A percentile compares a stretch with the other conserved stretches of the same genome.
Conservation (phyloP, 2,329 filamentous ascomycete genomes). For the Fusarium bulbicola region DNA sequence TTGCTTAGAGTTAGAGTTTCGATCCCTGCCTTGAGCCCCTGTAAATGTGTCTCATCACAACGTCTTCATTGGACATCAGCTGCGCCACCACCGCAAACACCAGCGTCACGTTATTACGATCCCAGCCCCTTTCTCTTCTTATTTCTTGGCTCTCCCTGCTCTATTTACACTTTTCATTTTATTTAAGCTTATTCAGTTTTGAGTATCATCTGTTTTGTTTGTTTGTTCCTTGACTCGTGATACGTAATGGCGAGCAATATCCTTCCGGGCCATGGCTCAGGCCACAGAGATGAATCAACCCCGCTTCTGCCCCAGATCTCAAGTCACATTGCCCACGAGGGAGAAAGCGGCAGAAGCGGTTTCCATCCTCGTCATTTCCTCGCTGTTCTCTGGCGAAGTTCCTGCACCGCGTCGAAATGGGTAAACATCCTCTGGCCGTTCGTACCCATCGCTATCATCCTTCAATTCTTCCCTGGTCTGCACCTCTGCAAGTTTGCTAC, state of each 20-base stretch:
- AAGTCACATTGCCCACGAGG: conserved; percentile 45
- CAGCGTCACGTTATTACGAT: conserved; percentile 18
- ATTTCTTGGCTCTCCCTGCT: neutral
- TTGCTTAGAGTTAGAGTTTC: conserved; percentile 30
- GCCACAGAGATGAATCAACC: conserved; percentile 36
- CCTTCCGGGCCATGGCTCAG: conserved; percentile 11
- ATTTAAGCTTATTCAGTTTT: neutral
- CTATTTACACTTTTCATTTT: neutral
- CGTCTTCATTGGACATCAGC: conserved; percentile 5
- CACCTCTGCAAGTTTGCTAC: conserved; percentile 57
- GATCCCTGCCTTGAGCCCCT: conserved; percentile 16
- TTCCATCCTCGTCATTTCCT: conserved; percentile 55
- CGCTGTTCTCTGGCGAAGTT: conserved; percentile 53
- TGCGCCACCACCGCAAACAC: conserved; percentile 22
- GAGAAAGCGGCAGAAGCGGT: conserved; percentile 56
- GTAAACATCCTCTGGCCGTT: conserved; percentile 61
- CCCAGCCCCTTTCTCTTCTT: neutral
- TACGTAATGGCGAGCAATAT: conserved; percentile 27
- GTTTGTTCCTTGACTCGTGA: neutral
- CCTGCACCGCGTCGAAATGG: conserved; percentile 55
- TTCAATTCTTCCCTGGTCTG: conserved; percentile 48
- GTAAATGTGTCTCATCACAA: conserved; percentile 21
- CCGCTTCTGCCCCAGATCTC: conserved; percentile 44
- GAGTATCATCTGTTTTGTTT: neutral
- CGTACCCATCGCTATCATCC: conserved; percentile 55